Conservation (phyloP, 306 rosid species). For the Cicer arietinum region DNA sequence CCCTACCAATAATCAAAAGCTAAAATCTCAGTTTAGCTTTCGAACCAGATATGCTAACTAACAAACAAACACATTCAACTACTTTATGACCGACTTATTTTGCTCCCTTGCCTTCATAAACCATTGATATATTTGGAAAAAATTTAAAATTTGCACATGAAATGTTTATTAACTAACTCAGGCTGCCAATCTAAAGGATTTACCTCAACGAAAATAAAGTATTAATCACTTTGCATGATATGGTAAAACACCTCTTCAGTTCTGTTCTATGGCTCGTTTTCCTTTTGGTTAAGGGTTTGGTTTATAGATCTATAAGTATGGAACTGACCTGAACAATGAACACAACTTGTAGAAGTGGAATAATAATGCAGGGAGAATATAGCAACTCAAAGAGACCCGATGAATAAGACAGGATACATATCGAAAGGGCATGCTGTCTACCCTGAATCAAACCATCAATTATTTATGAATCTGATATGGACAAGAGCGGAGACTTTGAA, state of each 20-base stretch:
- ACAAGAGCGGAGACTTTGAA: background rate
- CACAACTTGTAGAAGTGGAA: constrained; percentile 11
- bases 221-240: background rate
- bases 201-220: constrained; percentile 13
- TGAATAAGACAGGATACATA: background rate
- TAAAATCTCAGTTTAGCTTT: constrained; percentile 17
- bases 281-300: background rate
- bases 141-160: background rate
- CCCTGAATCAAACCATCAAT: constrained; percentile 8
- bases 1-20: constrained; percentile 27
- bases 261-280: background rate
- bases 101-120: background rate
- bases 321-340: constrained; percentile 14
- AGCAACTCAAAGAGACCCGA: background rate
- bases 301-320: constrained; percentile 1
- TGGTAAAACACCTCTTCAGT: constrained; percentile 12
- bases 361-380: background rate
- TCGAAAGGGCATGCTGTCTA: constrained; percentile 9
- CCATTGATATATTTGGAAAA: constrained; percentile 7
- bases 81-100: background rate
- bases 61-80: background rate
- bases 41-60: background rate
- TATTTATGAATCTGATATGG: background rate
- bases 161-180: constrained; percentile 24
- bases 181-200: constrained; percentile 9